Conservation (phyloP, 305 asterid genomes). For the Fraxinus velutina region DNA sequence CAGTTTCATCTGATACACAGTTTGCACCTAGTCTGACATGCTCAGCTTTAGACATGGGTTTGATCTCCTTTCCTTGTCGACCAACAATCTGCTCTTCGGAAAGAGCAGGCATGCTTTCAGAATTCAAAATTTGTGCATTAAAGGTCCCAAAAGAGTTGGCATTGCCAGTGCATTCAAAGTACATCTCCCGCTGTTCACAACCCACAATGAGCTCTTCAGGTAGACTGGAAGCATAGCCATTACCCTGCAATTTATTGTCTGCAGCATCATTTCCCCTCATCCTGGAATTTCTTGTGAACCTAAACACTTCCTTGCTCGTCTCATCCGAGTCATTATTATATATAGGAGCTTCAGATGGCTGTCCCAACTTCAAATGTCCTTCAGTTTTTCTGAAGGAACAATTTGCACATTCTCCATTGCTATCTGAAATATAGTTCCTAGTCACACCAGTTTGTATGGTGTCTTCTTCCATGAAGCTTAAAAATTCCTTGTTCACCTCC, state of each 20-base stretch:
- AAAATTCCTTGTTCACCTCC: slow-evolving; percentile 20
- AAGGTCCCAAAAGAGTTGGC: slow-evolving; percentile 15
- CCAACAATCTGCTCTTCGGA: slow-evolving; percentile 27
- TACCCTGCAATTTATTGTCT: slow-evolving; percentile 20
- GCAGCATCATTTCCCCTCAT: slow-evolving; percentile 19
- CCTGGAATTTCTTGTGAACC: slow-evolving; percentile 6
- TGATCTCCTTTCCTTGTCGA: slow-evolving; percentile 28
- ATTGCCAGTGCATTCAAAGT: slow-evolving; percentile 19
- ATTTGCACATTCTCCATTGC: slow-evolving; percentile 22
- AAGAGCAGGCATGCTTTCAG: slow-evolving; percentile 25
- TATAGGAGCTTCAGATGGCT: slow-evolving; percentile 18
- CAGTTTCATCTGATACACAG: slow-evolving; percentile 21
- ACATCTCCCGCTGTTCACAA: slow-evolving; percentile 29
- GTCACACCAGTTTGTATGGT: slow-evolving; percentile 21
- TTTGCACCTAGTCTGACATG: slow-evolving; percentile 24
- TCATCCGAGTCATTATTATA: slow-evolving; percentile 4
- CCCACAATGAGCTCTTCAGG: slow-evolving; percentile 28
- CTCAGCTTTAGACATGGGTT: slow-evolving; percentile 18
- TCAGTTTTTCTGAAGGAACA: slow-evolving; percentile 13
- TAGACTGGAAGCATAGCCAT: slow-evolving; percentile 26
- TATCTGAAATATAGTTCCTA: slow-evolving; percentile 24
- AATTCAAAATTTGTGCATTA: slow-evolving; percentile 26
- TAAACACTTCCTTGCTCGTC: slow-evolving; percentile 14
- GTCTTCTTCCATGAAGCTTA: slow-evolving; percentile 24
- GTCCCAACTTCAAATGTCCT: slow-evolving; percentile 13